Percentiles rank a stretch among this genome's conserved stretches.
phyloP scores from a whole-genome alignment of 352 stramenopile species.

The Phytophthora pistaciae region DNA sequence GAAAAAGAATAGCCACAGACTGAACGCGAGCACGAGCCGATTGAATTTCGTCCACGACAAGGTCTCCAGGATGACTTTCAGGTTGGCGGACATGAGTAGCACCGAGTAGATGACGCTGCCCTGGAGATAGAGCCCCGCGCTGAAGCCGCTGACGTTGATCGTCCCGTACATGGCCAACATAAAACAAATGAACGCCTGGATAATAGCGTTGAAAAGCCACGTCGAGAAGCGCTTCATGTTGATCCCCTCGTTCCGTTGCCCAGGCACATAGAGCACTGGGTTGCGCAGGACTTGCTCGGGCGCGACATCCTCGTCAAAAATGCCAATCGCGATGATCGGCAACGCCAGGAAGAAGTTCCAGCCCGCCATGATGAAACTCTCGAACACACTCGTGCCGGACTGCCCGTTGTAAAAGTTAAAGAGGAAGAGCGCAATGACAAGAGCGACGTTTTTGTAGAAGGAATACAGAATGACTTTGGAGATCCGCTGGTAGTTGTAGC shows the following conservation, averaged over 20 bases:
- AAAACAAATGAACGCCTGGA: conserved; percentile 74
- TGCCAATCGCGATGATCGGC: conserved; percentile 91
- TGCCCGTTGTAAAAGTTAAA: conserved; percentile 90
- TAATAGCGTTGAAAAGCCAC: conserved; percentile 76
- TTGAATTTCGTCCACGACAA: conserved; percentile 85
- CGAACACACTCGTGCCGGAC: conserved; percentile 85
- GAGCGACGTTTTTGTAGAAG: conserved; percentile 85
- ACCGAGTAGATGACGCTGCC: conserved; percentile 76
- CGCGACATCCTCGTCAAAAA: conserved; percentile 84
- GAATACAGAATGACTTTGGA: conserved; percentile 93
- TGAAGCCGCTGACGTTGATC: conserved; percentile 44
- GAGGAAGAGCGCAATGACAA: conserved; percentile 76
- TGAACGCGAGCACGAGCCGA: conserved; percentile 60
- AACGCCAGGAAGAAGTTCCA: conserved; percentile 88
- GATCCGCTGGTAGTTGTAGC: conserved; percentile 97
- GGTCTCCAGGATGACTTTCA: conserved; percentile 81
- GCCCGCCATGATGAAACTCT: conserved; percentile 83
- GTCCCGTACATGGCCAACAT: conserved; percentile 58
- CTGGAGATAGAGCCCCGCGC: conserved; percentile 62
- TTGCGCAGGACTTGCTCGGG: conserved; percentile 67
- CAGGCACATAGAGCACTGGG: conserved; percentile 66
- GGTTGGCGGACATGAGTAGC: conserved; percentile 79
- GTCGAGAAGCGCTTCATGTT: conserved; percentile 69
- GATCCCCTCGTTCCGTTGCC: conserved; percentile 71
- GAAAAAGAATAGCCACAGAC: conserved; percentile 65